Percentiles rank a stretch among this genome's conserved stretches.
These are phyloP conservation scores for Immersiporthe knoxdaviesiana DNA, from an alignment of 2,329 filamentous ascomycete species.

Conservation along the genomic window DNA sequence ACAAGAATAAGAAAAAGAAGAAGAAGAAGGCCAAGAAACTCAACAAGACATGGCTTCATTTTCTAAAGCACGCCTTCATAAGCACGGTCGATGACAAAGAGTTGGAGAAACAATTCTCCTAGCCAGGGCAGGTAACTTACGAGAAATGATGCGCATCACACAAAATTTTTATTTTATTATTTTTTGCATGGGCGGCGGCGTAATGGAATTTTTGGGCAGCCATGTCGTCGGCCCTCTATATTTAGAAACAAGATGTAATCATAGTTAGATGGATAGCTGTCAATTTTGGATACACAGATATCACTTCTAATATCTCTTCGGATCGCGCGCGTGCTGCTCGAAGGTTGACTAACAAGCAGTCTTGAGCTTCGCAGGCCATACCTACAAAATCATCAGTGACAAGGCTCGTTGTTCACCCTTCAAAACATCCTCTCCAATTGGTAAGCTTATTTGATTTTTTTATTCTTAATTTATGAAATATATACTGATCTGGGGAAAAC, in stretches of 20 bases:
- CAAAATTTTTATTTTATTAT: too few relatives aligned
- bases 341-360: not conserved
- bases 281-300: not conserved
- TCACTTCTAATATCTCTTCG: not conserved
- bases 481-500: not conserved
- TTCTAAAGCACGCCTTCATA: slow-evolving; percentile 79
- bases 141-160: slow-evolving; percentile 9
- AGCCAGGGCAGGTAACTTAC: not conserved
- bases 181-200: slow-evolving; percentile 8
- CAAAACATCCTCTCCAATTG: not conserved
- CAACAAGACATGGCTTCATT: slow-evolving; percentile 77
- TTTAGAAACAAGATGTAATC: not conserved
- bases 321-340: too few relatives aligned
- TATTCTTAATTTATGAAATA: not conserved
- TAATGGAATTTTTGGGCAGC: not conserved
- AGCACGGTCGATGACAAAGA: slow-evolving; percentile 69
- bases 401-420: not conserved
- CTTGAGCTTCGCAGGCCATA: not conserved
- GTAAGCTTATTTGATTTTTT: not conserved
- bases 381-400: not conserved
- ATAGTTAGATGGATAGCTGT: not conserved
- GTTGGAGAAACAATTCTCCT: slow-evolving; percentile 49
- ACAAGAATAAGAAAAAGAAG: slow-evolving; percentile 52
- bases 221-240: not conserved
- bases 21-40: slow-evolving; percentile 58